Conservation (phyloP, 2,329 filamentous ascomycete species). For the Metarhizium sp. region DNA sequence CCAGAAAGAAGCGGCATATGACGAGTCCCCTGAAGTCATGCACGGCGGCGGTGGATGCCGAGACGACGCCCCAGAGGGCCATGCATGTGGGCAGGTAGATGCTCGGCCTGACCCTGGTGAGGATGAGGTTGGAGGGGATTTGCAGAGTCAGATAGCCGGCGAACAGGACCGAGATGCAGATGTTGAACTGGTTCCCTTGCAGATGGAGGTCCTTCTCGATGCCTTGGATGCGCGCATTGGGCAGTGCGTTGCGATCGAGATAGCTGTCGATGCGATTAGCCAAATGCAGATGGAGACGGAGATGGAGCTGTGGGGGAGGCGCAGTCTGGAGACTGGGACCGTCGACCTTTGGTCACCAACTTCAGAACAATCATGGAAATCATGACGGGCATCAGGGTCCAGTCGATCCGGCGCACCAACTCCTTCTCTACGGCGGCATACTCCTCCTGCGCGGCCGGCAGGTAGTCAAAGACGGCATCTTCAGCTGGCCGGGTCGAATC, state of each 20-base stretch:
- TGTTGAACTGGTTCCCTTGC: conserved; percentile 3
- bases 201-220: conserved; percentile 3
- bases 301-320: not conserved
- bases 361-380: conserved; percentile 6
- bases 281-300: not conserved
- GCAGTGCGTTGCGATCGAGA: conserved; percentile 6
- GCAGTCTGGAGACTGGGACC: too few species aligned
- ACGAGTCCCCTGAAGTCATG: conserved; percentile 33
- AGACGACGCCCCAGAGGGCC: conserved; percentile 29
- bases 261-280: not conserved
- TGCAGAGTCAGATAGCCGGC: conserved; percentile 24
- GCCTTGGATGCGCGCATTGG: conserved; percentile 5
- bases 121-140: conserved; percentile 29
- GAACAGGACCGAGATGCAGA: conserved; percentile 24
- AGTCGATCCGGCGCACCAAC: conserved; percentile 3
- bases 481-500: not conserved
- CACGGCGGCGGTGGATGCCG: conserved; percentile 29
- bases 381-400: conserved; percentile 6
- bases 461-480: conserved; percentile 1
- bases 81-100: conserved; percentile 32
- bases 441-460: conserved; percentile 1
- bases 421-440: conserved; percentile 3
- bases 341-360: not conserved
- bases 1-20: conserved; percentile 29
- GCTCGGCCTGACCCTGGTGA: conserved; percentile 30